Evolutionary conservation across 495 filamentous ascomycete species (phyloP), one percentile per base, ranked within the genome.

Genomic region (Bacidia rubella): DNA sequence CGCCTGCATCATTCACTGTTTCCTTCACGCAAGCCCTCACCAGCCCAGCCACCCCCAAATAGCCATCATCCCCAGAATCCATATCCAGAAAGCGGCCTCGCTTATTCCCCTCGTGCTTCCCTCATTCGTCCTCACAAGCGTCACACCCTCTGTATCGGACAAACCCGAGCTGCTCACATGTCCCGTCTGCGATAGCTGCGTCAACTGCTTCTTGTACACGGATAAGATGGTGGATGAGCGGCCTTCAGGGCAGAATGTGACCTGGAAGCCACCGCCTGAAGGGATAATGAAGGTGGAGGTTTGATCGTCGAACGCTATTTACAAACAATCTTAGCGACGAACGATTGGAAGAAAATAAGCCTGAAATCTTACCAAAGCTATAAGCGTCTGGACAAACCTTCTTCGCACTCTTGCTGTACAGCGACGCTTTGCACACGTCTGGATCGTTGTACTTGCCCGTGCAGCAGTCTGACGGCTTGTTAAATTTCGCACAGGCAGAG

Each of bases 311-410:
- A 78, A 90, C 10, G 86, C n/a, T n/a, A n/a, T n/a, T n/a, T n/a
- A n/a, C n/a, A n/a, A n/a, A n/a, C 83, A 69, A 23, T 10, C 32
- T 19, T 4, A 48, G 24, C 10, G 11, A 46, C 2, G 25, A 19
- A 2, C 11, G 10, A 21, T 23, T 17, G 10, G 12, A 17, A 12
- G 54, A 58, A 68, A 41, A 59, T 73, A 69, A n/a, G n/a, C n/a
- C n/a, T n/a, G n/a, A n/a, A n/a, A n/a, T n/a, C n/a, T n/a, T n/a
- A n/a, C n/a, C 71, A 60, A 75, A 90, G 60, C 79, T 84, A 63
- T 90, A 90, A 17, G 85, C 86, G 66, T 90, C 86, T 2, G 86
- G 86, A 63, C 86, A 90, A 15, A 88, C 74, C 17, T 54, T 65
- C 71, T 90, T 90, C 26, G 82, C 82, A 19, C 67, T 62, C 52